Evolutionary conservation across 148 eudicot genomes (phyloP), one percentile per base, ranked within the genome.

Genomic region (Persicaria maculosa): DNA sequence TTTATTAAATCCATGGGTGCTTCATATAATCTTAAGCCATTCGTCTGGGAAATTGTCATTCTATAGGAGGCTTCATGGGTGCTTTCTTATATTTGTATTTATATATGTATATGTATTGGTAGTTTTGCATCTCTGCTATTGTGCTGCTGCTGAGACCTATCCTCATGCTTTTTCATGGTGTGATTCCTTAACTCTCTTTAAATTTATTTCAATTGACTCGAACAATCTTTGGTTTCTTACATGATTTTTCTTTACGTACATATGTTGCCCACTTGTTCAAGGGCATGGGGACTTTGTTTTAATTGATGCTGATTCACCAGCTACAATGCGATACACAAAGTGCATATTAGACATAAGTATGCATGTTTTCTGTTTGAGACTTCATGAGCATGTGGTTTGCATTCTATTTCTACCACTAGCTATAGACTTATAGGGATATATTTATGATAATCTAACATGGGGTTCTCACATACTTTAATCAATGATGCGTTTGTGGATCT

Each of bases 281-380:
- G 98, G 98, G 55, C 98, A 95, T 82, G 98, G 98, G 46, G 92
- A 95, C 78, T 95, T 95, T 82, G 98, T 97, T 45, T 95, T 97
- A 31, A 80, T 95, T 43, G 98, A 95, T 88, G 96, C 97, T 54
- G 98, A 95, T 79, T 96, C 97, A 78, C 91, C 98, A 50, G 98
- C 98, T 75, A 97, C 98, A 74, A 95, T 95, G 98, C 96, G 98
- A 14, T 95, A 95, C 83, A 95, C 98, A 16, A 97, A 95, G 81
- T 95, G 98, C 83, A 90, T 93, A 84, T 85, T 95, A 77, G 92
- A 90, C 83, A 97, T 95, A 87, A 73, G 85, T 74, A 79, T 65
- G 50, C 64, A 25, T 14, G 55, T 67, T 69, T 55, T 57, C 75
- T 15, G 53, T 44, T 19, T 17, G 17, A 16, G 53, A 70, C 15